Base-by-base conservation (phyloP, 2,329 filamentous ascomycete genomes). In the Onygena corvina region DNA sequence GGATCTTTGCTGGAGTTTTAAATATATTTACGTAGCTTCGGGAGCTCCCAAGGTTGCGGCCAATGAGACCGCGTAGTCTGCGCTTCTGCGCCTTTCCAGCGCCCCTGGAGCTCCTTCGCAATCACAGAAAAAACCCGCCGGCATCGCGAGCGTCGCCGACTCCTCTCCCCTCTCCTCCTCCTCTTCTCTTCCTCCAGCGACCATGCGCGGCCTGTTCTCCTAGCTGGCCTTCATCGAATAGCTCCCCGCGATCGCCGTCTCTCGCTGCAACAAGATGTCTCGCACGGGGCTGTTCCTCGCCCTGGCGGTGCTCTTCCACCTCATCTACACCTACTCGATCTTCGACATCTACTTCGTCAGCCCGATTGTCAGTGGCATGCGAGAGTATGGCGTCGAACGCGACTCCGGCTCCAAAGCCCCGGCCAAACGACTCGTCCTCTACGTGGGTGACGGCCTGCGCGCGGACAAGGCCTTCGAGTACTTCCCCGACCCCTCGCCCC, bases 291-390 rank as follows among this genome's bases (percentile, higher is more conserved):
- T 82, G 63, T 96, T 98, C 65, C 70, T 96, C 66, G 81, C 83
- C 64, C 79, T 94, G 63, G 92, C 92, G 59, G 77, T 95, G 63
- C 71, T 90, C 53, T 98, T 98, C 65, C 93, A 98, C 68, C 67
- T 96, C 48, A 79, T 94, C 56, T 98, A 98, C 67, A 83, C 94
- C 50, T 85, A 83, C 64, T 94, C 88, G 52, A 96, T 96, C 61
- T 98, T 98, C 70, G 89, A 95, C 67, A 92, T 96, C 56, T 96
- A 98, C 70, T 98, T 98, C 64, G 88, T 95, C 63, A 95, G 88
- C 64, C 92, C 92, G 18, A 92, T 98, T 58, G 92, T 96, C 49
- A 85, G 83, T 71, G 92, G 92, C 62, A 98, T 98, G 92, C 80
- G 77, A 61, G 77, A 88, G 52, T 89, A 87, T 67, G 70, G 73